Conservation (phyloP, 2,329 filamentous ascomycete species). For the Verticillium klebahnii region DNA sequence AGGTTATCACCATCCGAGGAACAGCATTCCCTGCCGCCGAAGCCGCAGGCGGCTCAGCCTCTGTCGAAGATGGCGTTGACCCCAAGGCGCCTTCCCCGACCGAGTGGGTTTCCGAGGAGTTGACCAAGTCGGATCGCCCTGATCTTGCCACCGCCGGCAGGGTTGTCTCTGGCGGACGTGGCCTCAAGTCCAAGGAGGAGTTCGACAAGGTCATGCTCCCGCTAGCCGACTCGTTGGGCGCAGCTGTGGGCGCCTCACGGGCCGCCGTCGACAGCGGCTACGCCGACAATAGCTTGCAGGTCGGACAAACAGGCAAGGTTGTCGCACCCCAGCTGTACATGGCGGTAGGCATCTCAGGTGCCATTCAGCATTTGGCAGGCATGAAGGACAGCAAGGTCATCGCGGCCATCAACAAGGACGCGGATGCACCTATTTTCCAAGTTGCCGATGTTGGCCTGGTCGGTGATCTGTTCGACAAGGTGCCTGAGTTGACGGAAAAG, state of each 20-base stretch:
- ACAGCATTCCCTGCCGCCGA: constrained; percentile 82
- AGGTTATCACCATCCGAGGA: constrained; percentile 87
- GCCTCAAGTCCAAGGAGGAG: constrained; percentile 95
- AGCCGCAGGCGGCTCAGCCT: constrained; percentile 66
- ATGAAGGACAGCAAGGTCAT: constrained; percentile 99
- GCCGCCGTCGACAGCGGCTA: constrained; percentile 97
- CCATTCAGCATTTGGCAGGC: constrained; percentile 95
- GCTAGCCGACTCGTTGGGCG: constrained; percentile 85
- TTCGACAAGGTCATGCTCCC: constrained; percentile 92
- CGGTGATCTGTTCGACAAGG: constrained; percentile 91
- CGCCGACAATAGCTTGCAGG: constrained; percentile 96
- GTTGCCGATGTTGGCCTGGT: constrained; percentile 94
- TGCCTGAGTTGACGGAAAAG: constrained; percentile 95
- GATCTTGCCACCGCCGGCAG: constrained; percentile 85
- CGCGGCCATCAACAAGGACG: constrained; percentile 96
- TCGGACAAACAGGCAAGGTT: constrained; percentile 98
- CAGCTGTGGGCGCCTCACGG: constrained; percentile 91
- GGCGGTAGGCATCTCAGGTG: constrained; percentile 91
- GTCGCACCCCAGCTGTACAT: constrained; percentile 94
- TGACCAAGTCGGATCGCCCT: constrained; percentile 89
- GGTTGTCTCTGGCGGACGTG: constrained; percentile 90
- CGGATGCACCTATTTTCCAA: constrained; percentile 97
- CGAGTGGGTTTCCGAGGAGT: constrained; percentile 91
- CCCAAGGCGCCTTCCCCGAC: constrained; percentile 68
- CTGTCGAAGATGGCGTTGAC: constrained; percentile 77